phyloP scores from a whole-genome alignment of 2,329 filamentous ascomycete genomes.

The Macrophomina tecta region DNA sequence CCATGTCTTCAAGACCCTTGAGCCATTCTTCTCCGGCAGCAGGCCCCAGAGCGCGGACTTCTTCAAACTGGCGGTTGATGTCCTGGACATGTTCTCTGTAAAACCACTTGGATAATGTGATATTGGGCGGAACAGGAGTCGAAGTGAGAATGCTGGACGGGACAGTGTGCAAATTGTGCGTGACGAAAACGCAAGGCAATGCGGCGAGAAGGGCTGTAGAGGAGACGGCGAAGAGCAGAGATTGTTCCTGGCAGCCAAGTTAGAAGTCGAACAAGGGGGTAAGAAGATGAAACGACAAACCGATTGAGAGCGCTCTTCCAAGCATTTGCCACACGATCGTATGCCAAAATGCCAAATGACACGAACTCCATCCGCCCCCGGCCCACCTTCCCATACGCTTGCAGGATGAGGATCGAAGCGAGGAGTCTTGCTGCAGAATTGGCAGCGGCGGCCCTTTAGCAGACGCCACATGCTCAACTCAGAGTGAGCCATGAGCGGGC shows the following conservation, averaged over 20 bases:
- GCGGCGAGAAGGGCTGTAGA: conserved; percentile 66
- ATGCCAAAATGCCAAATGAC: conserved; percentile 75
- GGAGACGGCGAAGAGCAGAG: conserved; percentile 68
- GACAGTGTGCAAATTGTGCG: conserved; percentile 65
- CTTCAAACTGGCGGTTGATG: conserved; percentile 67
- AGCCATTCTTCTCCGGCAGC: conserved; percentile 78
- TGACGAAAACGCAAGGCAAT: conserved; percentile 72
- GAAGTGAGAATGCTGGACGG: conserved; percentile 62
- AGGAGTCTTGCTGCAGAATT: conserved; percentile 65
- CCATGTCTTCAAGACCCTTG: conserved; percentile 72
- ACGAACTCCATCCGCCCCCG: conserved; percentile 65
- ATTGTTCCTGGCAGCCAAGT: conserved; percentile 64
- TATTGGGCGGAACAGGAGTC: conserved; percentile 50
- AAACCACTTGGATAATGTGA: conserved; percentile 70
- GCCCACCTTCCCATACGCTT: conserved; percentile 64
- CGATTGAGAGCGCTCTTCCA: conserved; percentile 66
- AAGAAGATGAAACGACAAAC: conserved; percentile 53
- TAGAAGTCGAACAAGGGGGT: conserved; percentile 34
- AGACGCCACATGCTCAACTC: conserved; percentile 82
- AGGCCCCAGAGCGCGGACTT: conserved; percentile 69
- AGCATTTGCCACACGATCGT: conserved; percentile 70
- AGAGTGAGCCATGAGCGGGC: conserved; percentile 67
- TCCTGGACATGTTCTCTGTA: conserved; percentile 66
- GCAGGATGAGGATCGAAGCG: conserved; percentile 33
- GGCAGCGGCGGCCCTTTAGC: conserved; percentile 67